A percentile compares a stretch with the other conserved stretches of the same genome.
Conservation (phyloP, 495 filamentous ascomycete species). For the Penicillium maclennaniae region DNA sequence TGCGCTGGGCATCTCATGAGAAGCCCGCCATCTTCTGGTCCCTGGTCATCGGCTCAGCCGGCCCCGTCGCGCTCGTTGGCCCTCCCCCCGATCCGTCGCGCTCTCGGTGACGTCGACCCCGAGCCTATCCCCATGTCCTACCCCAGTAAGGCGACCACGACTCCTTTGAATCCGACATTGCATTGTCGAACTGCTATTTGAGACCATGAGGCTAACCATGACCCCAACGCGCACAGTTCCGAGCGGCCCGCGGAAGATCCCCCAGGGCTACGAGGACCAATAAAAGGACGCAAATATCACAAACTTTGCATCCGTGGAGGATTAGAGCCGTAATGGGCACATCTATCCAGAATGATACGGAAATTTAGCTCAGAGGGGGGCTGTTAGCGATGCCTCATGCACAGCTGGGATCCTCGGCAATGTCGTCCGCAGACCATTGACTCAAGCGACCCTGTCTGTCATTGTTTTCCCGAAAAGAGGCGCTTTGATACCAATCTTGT, state of each 20-base stretch:
- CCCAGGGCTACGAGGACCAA: conserved; percentile 74
- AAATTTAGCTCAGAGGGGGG: conserved; percentile 8
- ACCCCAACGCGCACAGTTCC: conserved; percentile 56
- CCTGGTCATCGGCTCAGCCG: conserved; percentile 62
- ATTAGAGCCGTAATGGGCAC: conserved; percentile 1
- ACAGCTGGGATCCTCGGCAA: conserved; percentile 10
- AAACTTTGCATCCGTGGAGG: not conserved
- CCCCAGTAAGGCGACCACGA: conserved; percentile 61
- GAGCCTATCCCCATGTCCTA: conserved; percentile 80
- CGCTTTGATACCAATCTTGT: conserved; percentile 32
- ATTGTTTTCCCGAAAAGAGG: conserved; percentile 10
- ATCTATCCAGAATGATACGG: not conserved
- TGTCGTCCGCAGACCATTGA: conserved; percentile 5
- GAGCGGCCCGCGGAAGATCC: conserved; percentile 63
- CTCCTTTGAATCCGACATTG: not conserved
- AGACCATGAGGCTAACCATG: conserved; percentile 5
- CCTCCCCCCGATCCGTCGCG: conserved; percentile 68
- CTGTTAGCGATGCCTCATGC: conserved; percentile 9
- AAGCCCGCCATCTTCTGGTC: conserved; percentile 88
- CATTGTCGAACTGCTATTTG: not conserved
- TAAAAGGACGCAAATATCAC: conserved; percentile 16
- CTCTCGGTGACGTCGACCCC: conserved; percentile 66
- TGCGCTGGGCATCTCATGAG: conserved; percentile 80
- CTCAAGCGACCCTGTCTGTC: conserved; percentile 3
- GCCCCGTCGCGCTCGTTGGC: conserved; percentile 62